These are phyloP conservation scores for Fragilaria crotonensis DNA, from an alignment of 108 stramenopile genomes.

Conservation along the genomic window DNA sequence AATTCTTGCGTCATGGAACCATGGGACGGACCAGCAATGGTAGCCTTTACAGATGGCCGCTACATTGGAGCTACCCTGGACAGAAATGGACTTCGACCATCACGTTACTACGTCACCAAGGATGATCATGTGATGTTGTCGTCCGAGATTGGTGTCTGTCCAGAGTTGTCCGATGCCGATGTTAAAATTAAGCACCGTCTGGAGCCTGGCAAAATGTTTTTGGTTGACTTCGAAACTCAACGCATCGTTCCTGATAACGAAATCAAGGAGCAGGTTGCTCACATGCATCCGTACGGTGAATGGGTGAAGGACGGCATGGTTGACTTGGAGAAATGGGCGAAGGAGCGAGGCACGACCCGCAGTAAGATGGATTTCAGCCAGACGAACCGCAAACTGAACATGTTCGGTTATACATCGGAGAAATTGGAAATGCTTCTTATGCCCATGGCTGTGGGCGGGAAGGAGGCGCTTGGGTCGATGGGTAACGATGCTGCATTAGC, in stretches of 20 bases:
- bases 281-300: constrained; percentile 73
- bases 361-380: constrained; percentile 62
- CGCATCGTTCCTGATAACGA: constrained; percentile 92
- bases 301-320: constrained; percentile 81
- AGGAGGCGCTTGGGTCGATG: constrained; percentile 96
- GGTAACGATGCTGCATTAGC: constrained; percentile 97
- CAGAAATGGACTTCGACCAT: constrained; percentile 92
- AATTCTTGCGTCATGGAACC: constrained; percentile 97
- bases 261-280: constrained; percentile 90
- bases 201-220: constrained; percentile 97
- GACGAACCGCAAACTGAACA: constrained; percentile 76
- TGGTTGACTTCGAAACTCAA: constrained; percentile 91
- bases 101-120: constrained; percentile 94
- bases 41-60: constrained; percentile 94
- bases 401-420: constrained; percentile 92
- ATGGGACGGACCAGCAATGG: constrained; percentile 99
- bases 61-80: constrained; percentile 93
- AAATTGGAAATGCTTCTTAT: constrained; percentile 91
- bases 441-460: constrained; percentile 89
- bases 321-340: constrained; percentile 73
- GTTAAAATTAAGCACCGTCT: constrained; percentile 92
- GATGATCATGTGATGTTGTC: constrained; percentile 91
- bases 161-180: constrained; percentile 68
- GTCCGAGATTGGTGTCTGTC: constrained; percentile 93
- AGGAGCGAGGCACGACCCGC: constrained; percentile 15